Base-by-base conservation (phyloP, 1,284 basidiomycete species). In the Boletellus deceptivus region DNA sequence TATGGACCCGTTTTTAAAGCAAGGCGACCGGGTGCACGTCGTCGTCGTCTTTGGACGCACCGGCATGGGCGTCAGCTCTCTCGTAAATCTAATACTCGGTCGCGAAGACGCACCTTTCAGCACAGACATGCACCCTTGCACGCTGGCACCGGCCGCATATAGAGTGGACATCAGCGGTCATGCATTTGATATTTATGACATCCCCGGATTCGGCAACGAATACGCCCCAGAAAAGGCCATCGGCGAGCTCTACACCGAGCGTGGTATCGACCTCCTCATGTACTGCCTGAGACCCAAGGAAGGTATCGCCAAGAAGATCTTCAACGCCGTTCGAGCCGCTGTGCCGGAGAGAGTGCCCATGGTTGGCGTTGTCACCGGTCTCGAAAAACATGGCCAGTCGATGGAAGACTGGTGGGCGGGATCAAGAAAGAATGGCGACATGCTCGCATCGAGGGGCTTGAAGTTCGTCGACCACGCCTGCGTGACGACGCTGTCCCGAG, bases 331-430 rank as follows among this genome's bases (percentile, higher is more conserved):
- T 34, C 66, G 64, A 13, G 50, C 61, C 5, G 57, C 57, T 1
- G 63, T 64, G 13, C 63, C 66, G 31, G 56, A 62, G 43, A 55
- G 59, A 45, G 69, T 71, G 37, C 67, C 67, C 7, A 59, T 71
- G 24, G 64, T 69, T 6, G 56, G 63, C 37, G 59, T 67, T 29
- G 59, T 69, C 16, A 69, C 70, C 0, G 59, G 54, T 8, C 58
- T 69, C 34, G 70, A 69, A 52, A 60, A 65, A 38, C 55, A 60
- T 16, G 34, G 53, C 29, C 46, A 44, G 24, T 48, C 65, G 37
- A 71, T 70, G 68, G 65, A 71, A 18, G 53, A 57, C 3, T 69
- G 67, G 67, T 71, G 67, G 70, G 43, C 54, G 0, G 55, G 55
- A 11, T 13, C 53, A n/a, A 44, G 55, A 27, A 55, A 48, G 51